Percentiles rank a stretch among this genome's conserved stretches.
Conservation (phyloP, 2,329 filamentous ascomycete species). For the Periconia macrospinosa region DNA sequence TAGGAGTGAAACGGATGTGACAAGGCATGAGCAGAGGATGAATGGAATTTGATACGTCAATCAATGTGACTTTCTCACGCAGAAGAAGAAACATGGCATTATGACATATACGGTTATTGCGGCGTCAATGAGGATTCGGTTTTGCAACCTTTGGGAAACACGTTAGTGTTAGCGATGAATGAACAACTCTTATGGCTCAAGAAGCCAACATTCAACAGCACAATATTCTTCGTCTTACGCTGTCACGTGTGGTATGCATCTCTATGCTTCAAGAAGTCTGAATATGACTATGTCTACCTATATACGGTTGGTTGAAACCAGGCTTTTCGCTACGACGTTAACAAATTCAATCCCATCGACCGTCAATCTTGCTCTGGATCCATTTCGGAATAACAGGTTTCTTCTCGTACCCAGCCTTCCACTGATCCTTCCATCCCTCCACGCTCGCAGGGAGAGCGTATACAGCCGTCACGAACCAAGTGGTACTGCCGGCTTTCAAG, state of each 20-base stretch:
- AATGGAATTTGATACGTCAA: too few relatives aligned
- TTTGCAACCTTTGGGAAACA: not conserved
- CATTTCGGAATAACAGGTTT: constrained; percentile 62
- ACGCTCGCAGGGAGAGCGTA: constrained; percentile 67
- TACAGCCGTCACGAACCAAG: constrained; percentile 71
- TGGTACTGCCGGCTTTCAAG: constrained; percentile 58
- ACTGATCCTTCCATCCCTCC: constrained; percentile 50
- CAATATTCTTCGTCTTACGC: too few relatives aligned
- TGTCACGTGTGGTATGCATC: too few relatives aligned
- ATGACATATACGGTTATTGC: not conserved
- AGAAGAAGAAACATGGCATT: too few relatives aligned
- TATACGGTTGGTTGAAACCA: too few relatives aligned
- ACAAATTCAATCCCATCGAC: constrained; percentile 20
- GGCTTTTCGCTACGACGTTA: too few relatives aligned
- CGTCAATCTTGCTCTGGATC: constrained; percentile 57
- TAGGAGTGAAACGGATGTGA: too few relatives aligned
- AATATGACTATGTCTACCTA: too few relatives aligned
- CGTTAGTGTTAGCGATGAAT: not conserved
- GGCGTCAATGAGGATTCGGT: not conserved
- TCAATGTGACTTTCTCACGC: too few relatives aligned
- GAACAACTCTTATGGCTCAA: not conserved
- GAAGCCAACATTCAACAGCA: not conserved
- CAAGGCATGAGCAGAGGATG: too few relatives aligned
- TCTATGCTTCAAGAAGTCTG: too few relatives aligned
- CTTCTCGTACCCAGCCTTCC: constrained; percentile 58